Percentiles rank a stretch among this genome's conserved stretches.
phyloP scores from a whole-genome alignment of 768 basidiomycete species.

The Pholiota microspora region DNA sequence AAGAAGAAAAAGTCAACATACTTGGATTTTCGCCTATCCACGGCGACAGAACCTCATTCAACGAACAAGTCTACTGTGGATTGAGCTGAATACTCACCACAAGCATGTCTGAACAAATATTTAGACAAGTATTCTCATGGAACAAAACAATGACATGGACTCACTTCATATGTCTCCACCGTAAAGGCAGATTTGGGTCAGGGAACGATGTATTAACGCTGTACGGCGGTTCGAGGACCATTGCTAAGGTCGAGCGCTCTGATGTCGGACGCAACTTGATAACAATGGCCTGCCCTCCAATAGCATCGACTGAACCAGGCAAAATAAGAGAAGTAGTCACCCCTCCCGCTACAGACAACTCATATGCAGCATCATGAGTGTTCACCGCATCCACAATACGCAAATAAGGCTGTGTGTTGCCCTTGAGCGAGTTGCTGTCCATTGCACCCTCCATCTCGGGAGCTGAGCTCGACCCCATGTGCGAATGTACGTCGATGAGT shows the following conservation, averaged over 20 bases:
- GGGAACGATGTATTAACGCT: constrained; percentile 50
- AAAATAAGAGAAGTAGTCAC: constrained; percentile 76
- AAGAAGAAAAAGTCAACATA: constrained; percentile 20
- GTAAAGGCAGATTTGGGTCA: constrained; percentile 42
- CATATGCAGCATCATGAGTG: constrained; percentile 75
- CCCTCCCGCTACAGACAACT: constrained; percentile 71
- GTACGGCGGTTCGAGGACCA: constrained; percentile 76
- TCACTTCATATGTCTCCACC: constrained; percentile 81
- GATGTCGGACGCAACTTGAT: constrained; percentile 76
- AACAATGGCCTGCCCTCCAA: constrained; percentile 40
- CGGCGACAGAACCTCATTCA: neutral
- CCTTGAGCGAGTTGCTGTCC: constrained; percentile 57
- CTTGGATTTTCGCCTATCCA: constrained; percentile 54
- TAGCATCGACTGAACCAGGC: constrained; percentile 69
- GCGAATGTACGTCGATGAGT: constrained; percentile 66
- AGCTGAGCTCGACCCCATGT: constrained; percentile 53
- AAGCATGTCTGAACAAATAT: constrained; percentile 44
- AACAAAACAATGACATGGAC: constrained; percentile 13
- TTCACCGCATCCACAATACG: constrained; percentile 78
- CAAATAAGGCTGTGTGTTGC: constrained; percentile 55
- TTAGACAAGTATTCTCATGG: neutral
- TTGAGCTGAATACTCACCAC: constrained; percentile 38
- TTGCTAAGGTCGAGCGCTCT: constrained; percentile 68
- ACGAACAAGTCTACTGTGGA: neutral
- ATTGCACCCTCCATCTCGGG: constrained; percentile 49